Conservation (phyloP, 352 stramenopile species). For the Elongisporangium undulatum region DNA sequence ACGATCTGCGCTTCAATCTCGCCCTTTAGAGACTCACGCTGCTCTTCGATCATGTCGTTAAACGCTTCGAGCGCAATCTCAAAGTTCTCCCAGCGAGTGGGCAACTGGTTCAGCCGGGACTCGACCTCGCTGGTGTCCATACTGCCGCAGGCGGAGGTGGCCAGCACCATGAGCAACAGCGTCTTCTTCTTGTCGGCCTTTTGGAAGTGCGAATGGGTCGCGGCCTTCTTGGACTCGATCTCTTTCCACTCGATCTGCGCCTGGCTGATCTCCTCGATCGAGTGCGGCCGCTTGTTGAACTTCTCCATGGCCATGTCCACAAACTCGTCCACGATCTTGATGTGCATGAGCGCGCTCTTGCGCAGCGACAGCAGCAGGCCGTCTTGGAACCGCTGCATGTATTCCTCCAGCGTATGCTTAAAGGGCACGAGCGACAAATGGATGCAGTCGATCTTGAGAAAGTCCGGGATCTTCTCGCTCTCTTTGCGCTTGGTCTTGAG, state of each 20-base stretch:
- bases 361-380: constrained; percentile 79
- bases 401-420: constrained; percentile 84
- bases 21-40: constrained; percentile 88
- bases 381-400: constrained; percentile 86
- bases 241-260: constrained; percentile 91
- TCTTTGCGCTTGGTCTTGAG: constrained; percentile 90
- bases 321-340: constrained; percentile 88
- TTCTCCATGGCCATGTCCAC: constrained; percentile 86
- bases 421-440: constrained; percentile 83
- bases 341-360: constrained; percentile 69
- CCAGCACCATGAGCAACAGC: constrained; percentile 59
- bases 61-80: constrained; percentile 93
- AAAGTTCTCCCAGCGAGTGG: constrained; percentile 91
- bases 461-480: constrained; percentile 90
- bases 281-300: constrained; percentile 85
- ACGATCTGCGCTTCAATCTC: constrained; percentile 88
- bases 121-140: constrained; percentile 82
- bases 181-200: constrained; percentile 85
- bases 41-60: constrained; percentile 94
- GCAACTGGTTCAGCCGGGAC: constrained; percentile 63
- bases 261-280: constrained; percentile 90
- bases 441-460: constrained; percentile 91
- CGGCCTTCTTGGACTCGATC: constrained; percentile 64
- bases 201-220: constrained; percentile 51
- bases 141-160: constrained; percentile 21